Evolutionary conservation across 2,329 filamentous ascomycete species (phyloP), one percentile per base, ranked within the genome.

Genomic region (Colletotrichum tropicicola): DNA sequence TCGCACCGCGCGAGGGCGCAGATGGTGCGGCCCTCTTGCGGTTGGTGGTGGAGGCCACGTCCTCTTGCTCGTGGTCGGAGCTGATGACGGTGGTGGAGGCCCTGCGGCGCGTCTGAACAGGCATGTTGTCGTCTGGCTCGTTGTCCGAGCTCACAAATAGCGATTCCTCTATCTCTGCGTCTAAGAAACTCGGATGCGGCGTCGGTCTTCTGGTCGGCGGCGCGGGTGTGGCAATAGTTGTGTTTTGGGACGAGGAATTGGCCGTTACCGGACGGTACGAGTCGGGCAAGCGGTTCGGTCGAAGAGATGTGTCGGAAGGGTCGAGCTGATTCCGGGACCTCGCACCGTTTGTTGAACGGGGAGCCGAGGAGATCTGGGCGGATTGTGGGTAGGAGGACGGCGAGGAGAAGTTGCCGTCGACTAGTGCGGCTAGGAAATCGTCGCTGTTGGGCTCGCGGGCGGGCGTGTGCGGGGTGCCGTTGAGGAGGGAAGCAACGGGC

Each of bases 301-400:
- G 61, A 8, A 55, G 43, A 13, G 57, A 30, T 15, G 32, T 43
- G 13, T 17, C 53, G n/a, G 59, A 23, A 28, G 44, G 17, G 13
- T 41, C 41, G 10, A 19, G 17, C 15, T n/a, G 7, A 13, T 64
- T 39, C 15, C 30, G 63, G 8, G 35, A 28, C 8, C 25, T 56
- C 32, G 28, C 25, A 8, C 32, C 37, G 21, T 39, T 65, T 17
- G 44, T 13, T 25, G 32, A 54, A 32, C 39, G 32, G 56, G 44
- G 58, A 43, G 65, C 45, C 48, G 66, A 59, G 48, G 66, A 60
- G 39, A 68, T n/a, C 32, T 60, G 47, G 19, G 65, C 68, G 63
- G 78, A 74, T 39, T 72, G 67, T 5, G 76, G 75, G 52, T 78
- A 79, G 13, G 68, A 72, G 19, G 78, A 78, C 21, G 77, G 77